Base-by-base conservation (phyloP, 73 alveolate species). In the Urostyla sp. region DNA sequence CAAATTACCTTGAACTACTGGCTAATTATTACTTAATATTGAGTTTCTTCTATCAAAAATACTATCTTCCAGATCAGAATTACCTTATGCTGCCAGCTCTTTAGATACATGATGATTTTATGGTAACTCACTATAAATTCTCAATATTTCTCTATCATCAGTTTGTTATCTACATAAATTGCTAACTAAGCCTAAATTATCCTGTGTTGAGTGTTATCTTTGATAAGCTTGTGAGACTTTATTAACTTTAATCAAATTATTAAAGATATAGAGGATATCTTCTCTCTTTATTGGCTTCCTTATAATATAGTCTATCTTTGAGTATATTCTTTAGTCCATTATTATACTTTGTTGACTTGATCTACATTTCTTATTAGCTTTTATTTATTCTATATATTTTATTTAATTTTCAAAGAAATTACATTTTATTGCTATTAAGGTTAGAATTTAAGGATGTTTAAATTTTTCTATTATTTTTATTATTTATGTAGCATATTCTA, bases 211-310 rank as follows among this genome's bases (percentile, higher is more conserved):
- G 10, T 35, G 16, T 59, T 59, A 7, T 18, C 30, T 59, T 36
- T 59, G 37, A 52, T 18, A 35, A 8, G n/a, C 4, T 7, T n/a
- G 27, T 21, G 37, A 18, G 4, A 55, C 76, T 20, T 59, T 55
- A 31, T 59, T 31, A 30, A 38, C 16, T 4, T 13, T 35, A 10
- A 4, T 59, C 13, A 59, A 35, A 36, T 59, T 55, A 34, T 27
- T 31, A 59, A 6, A 32, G 76, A 59, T 28, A 32, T 28, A 11
- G 76, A 59, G 20, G 53, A 32, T n/a, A 59, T 59, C 76, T 31
- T 59, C 18, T 34, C n/a, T 18, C n/a, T 24, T 11, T 18, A 59
- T 59, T n/a, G 76, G 76, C 56, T 59, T 59, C 37, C 76, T 59
- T 35, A 59, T 59, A 32, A 59, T 34, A 36, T 30, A 36, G 24